Evolutionary conservation across 208 protist genomes (phyloP).

Genomic region (Trypanosoma brucei): DNA sequence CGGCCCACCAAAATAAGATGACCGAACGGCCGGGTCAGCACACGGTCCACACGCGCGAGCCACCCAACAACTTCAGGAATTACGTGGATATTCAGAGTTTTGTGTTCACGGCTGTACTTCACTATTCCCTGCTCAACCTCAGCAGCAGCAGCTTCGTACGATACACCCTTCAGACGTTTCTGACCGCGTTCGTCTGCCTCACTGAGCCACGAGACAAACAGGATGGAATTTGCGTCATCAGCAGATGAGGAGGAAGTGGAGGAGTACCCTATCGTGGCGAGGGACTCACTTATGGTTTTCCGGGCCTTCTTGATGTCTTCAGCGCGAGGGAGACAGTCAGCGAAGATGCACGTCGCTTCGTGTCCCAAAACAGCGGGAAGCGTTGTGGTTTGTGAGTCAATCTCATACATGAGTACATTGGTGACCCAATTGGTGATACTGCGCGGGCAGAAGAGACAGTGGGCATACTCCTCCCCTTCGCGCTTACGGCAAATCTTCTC

Average conservation of each 20-base stretch:
- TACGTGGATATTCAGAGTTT: constrained; percentile 84
- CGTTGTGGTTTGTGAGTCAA: constrained; percentile 78
- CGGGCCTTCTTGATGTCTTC: constrained; percentile 70
- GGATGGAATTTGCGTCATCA: constrained; percentile 69
- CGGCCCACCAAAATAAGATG: constrained; percentile 92
- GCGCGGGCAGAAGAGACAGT: constrained; percentile 96
- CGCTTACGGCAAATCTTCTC: constrained; percentile 87
- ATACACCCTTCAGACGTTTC: constrained; percentile 51
- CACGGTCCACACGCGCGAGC: constrained; percentile 88
- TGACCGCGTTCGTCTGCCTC: constrained; percentile 23
- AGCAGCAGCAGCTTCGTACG: constrained; percentile 59
- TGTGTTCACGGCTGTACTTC: constrained; percentile 95
- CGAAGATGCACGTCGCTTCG: constrained; percentile 92
- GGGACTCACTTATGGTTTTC: constrained; percentile 75
- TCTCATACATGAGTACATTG: constrained; percentile 90
- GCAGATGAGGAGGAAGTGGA: constrained; percentile 65
- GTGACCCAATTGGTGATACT: constrained; percentile 93
- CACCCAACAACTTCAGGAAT: constrained; percentile 90
- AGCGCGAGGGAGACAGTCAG: constrained; percentile 86
- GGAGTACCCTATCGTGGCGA: constrained; percentile 82
- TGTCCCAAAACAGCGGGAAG: constrained; percentile 91
- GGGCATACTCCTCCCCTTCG: constrained; percentile 90
- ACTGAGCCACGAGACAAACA: constrained; percentile 87
- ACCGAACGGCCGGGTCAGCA: constrained; percentile 77
- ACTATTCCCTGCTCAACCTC: constrained; percentile 85